A percentile compares a stretch with the other conserved stretches of the same genome.
Evolutionary conservation across 257 asterid species (phyloP).

Genomic region (Verbena officinalis): DNA sequence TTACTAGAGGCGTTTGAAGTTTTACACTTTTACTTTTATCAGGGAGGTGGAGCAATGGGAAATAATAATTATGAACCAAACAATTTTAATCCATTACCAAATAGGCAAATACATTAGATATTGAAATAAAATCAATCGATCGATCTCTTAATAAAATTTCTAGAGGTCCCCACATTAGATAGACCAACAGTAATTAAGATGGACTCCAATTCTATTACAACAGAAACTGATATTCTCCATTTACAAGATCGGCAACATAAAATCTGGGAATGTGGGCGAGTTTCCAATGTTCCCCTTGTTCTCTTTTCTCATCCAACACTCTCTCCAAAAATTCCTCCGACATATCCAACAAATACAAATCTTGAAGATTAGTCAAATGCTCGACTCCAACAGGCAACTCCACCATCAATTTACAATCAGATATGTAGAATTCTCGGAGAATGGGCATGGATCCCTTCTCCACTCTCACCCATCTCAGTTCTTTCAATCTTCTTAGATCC

Average conservation of each 20-base stretch:
- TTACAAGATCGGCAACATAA: not conserved
- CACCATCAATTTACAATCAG: constrained; percentile 4
- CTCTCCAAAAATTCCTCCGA: not conserved
- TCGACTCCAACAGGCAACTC: constrained; percentile 20
- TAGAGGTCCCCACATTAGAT: too few species aligned
- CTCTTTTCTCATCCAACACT: not conserved
- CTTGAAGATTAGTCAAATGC: not conserved
- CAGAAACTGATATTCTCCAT: not conserved
- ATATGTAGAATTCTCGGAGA: not conserved
- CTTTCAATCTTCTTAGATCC: not conserved
- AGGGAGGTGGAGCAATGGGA: too few species aligned
- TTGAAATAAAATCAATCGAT: too few species aligned
- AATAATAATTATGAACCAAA: too few species aligned
- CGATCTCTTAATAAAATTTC: too few species aligned
- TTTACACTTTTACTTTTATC: too few species aligned
- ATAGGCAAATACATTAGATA: too few species aligned
- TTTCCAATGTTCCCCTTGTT: not conserved
- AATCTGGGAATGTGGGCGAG: not conserved
- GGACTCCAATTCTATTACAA: not conserved
- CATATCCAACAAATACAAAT: not conserved
- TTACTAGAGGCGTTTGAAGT: too few species aligned
- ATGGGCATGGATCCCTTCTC: constrained; percentile 28
- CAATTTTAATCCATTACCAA: too few species aligned
- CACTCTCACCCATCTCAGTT: constrained; percentile 12
- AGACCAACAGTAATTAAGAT: too few species aligned